phyloP scores from a whole-genome alignment of 441 rosid genomes.

The Croton setiger region DNA sequence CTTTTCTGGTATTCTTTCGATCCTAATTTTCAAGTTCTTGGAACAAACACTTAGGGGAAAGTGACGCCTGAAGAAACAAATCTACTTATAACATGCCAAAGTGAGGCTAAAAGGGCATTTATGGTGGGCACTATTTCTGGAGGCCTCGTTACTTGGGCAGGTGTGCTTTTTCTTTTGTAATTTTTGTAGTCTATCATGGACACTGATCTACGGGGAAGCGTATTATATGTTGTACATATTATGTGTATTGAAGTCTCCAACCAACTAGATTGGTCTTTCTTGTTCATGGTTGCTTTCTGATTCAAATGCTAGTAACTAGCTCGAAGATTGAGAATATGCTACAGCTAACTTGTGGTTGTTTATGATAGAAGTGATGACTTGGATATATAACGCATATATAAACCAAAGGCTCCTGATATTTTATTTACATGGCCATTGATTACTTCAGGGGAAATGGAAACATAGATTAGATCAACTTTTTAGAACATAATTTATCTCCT shows the following conservation, averaged over 20 bases:
- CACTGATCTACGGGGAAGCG: no score
- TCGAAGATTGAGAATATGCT: not conserved
- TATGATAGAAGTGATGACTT: not conserved
- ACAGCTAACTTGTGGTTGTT: not conserved
- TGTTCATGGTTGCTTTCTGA: not conserved
- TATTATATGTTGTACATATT: not conserved
- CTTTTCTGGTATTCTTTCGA: not conserved
- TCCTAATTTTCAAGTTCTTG: not conserved
- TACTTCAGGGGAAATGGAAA: not conserved
- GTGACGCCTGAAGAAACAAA: conserved; percentile 34
- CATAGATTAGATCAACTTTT: not conserved
- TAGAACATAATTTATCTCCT: not conserved
- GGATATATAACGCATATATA: not conserved
- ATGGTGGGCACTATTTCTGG: conserved; percentile 27
- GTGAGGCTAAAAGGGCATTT: conserved; percentile 28
- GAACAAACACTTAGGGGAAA: conserved; percentile 18
- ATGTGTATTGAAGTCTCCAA: no score
- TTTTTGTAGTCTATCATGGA: not conserved
- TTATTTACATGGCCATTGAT: not conserved
- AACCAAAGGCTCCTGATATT: not conserved
- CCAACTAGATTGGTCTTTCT: no score
- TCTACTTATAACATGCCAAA: conserved; percentile 22
- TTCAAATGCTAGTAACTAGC: not conserved
- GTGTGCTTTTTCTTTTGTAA: conserved; percentile 24
- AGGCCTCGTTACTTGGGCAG: conserved; percentile 31